Evolutionary conservation across 345 rosid genomes (phyloP).

Genomic region (Populus ilicifolia): DNA sequence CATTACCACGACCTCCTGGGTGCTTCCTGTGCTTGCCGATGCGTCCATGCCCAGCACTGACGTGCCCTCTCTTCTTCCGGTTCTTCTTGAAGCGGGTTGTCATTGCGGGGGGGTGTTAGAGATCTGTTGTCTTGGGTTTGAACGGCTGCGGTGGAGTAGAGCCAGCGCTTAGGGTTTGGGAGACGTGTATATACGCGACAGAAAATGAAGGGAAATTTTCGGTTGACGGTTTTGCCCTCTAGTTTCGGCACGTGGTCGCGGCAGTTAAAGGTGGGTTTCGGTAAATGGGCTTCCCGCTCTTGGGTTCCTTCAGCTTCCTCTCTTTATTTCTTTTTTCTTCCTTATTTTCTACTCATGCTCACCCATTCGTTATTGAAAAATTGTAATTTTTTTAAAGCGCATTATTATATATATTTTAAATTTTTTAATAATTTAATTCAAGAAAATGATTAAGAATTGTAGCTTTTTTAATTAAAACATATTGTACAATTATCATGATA

Average conservation of each 20-base stretch:
- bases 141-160: neutral
- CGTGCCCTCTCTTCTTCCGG: conserved; percentile 29
- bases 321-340: neutral
- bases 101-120: neutral
- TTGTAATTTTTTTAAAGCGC: no score
- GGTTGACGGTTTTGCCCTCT: neutral
- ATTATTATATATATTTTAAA: no score
- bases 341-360: no score
- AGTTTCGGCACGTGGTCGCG: neutral
- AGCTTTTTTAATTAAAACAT: no score
- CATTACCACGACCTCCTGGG: conserved; percentile 27
- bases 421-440: no score
- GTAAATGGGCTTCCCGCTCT: neutral
- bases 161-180: neutral
- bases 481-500: no score
- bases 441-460: no score
- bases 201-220: neutral
- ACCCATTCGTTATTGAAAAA: no score
- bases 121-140: neutral
- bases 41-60: conserved; percentile 29
- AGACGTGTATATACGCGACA: neutral
- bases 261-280: neutral
- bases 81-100: conserved; percentile 25
- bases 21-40: conserved; percentile 30
- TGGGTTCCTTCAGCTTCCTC: neutral